Base-by-base conservation (phyloP, 805 yeast genomes). In the Saturnispora quitensis region DNA sequence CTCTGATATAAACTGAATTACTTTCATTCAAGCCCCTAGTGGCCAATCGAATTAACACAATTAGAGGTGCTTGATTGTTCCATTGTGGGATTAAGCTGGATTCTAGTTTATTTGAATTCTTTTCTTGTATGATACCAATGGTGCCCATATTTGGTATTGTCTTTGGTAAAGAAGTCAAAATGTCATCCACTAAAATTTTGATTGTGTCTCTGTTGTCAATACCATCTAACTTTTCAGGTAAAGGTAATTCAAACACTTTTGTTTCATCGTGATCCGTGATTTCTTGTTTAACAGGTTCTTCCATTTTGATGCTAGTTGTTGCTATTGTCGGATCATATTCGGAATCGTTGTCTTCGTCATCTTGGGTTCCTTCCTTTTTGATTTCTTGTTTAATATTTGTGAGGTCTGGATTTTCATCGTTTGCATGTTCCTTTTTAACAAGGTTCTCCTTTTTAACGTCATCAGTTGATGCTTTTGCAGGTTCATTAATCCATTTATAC, bases 1-100 rank as follows among this genome's bases (percentile, higher is more conserved):
- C 80, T 58, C 97, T 74, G 12, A 91, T 78, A 54, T 80, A 63
- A 50, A 80, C 77, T 54, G 87, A 73, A 64, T 79, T 73, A 45
- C 72, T 78, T 61, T 40, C 45, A 48, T 51, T 52, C 25, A 62
- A 54, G 0, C 97, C 99, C 58, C 99, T 73, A 0, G 96, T 82
- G 0, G 93, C 86, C 44, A 89, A 67, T 62, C 98, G 73, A 1
- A 89, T 78, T 40, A 90, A 70, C 13, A 91, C 62, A 4, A 82
- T 71, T 13, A 88, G 69, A 96, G 97, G 89, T 1, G 91, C 80
- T 55, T 82, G 83, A 40, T 74, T 76, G 47, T 68, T 71, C 82
- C 82, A 78, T 24, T 69, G 64, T 10, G 72, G 65, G 31, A 76
- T 69, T 54, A 76, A 80, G 8, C 81, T 76, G 74, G 91, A 77